These are phyloP conservation scores for Saccharomyces pastorianus DNA, from an alignment of 1,139 yeast species.

Conservation along the genomic window DNA sequence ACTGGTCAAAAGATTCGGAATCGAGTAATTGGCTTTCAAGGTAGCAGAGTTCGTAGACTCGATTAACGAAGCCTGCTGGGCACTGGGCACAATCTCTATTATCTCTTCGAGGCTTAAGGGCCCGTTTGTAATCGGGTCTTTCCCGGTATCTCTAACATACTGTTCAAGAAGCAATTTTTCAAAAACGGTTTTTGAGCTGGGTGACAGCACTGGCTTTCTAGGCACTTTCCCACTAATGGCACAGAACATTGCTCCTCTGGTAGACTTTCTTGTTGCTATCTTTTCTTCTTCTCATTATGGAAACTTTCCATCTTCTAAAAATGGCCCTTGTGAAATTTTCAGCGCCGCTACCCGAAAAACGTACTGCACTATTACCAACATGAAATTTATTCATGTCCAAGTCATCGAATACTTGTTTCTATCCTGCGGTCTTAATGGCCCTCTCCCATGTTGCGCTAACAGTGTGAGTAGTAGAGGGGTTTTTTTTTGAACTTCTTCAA, in stretches of 20 bases:
- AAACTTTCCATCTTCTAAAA: neutral
- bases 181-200: conserved; percentile 63
- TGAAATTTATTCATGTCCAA: neutral
- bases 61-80: conserved; percentile 25
- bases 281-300: neutral
- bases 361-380: neutral
- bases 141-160: conserved; percentile 56
- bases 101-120: conserved; percentile 54
- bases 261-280: neutral
- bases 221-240: conserved; percentile 54
- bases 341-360: neutral
- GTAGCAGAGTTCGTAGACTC: conserved; percentile 26
- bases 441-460: neutral
- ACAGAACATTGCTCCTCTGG: conserved; percentile 20
- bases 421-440: neutral
- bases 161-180: conserved; percentile 55
- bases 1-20: conserved; percentile 66
- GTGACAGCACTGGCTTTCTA: conserved; percentile 64
- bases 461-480: neutral
- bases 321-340: neutral
- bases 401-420: neutral
- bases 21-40: conserved; percentile 44
- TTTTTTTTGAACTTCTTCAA: neutral
- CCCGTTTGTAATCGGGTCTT: conserved; percentile 70
- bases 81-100: conserved; percentile 38